phyloP scores from a whole-genome alignment of 2,329 filamentous ascomycete species.

The Cytospora piceicola region DNA sequence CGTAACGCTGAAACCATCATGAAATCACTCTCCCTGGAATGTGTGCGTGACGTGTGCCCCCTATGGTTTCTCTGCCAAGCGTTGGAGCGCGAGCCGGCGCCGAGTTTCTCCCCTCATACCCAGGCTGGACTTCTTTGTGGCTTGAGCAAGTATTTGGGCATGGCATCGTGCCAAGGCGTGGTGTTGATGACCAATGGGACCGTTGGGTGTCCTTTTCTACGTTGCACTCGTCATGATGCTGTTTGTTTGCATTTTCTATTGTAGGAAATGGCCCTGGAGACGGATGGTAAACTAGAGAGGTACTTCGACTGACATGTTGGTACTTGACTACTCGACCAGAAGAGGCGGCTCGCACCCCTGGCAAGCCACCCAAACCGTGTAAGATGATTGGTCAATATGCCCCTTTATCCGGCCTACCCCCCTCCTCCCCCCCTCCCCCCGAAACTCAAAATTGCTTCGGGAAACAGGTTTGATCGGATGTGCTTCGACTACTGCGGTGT shows the following conservation, averaged over 20 bases:
- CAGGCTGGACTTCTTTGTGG: background rate
- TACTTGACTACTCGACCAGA: too few species aligned
- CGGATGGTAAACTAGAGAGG: background rate
- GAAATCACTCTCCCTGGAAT: constrained; percentile 8
- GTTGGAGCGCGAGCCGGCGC: background rate
- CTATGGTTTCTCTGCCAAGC: constrained; percentile 15
- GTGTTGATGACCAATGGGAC: constrained; percentile 5
- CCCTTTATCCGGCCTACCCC: too few species aligned
- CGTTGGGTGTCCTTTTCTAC: background rate
- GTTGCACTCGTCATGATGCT: background rate
- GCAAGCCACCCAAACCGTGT: constrained; percentile 4
- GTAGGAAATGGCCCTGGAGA: background rate
- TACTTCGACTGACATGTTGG: constrained; percentile 10
- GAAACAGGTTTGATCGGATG: background rate
- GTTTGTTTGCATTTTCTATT: background rate
- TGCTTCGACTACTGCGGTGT: too few species aligned
- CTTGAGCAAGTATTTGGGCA: too few species aligned
- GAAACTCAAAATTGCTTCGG: background rate
- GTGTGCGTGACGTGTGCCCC: background rate
- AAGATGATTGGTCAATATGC: constrained; percentile 18
- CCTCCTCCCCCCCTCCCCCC: too few species aligned
- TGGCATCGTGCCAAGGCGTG: constrained; percentile 15
- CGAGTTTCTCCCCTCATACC: constrained; percentile 1
- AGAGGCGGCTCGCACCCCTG: background rate
- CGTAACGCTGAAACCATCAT: constrained; percentile 7